Conservation (phyloP, 176 grass and related monocot genomes). For the Musa acuminata region DNA sequence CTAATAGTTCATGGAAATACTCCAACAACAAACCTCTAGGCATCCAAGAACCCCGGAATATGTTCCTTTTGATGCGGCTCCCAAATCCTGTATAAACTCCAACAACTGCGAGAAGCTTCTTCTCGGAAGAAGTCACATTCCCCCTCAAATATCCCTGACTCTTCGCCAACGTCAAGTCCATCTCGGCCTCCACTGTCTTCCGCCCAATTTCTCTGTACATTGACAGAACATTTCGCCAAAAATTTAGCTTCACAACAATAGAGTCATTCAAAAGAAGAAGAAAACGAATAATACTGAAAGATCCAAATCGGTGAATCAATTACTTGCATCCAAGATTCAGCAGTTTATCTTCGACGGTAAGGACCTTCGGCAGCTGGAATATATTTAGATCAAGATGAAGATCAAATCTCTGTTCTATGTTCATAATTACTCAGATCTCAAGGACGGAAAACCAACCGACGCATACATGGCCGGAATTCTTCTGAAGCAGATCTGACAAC, state of each 20-base stretch:
- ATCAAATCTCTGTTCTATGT: neutral
- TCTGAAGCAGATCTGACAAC: conserved; percentile 70
- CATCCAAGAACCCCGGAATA: conserved; percentile 91
- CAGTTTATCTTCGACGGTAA: conserved; percentile 88
- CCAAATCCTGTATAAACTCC: conserved; percentile 97
- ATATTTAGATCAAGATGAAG: neutral
- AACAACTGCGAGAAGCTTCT: conserved; percentile 67
- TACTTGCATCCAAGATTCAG: conserved; percentile 87
- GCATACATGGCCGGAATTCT: conserved; percentile 63
- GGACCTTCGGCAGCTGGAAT: conserved; percentile 63
- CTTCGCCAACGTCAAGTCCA: conserved; percentile 80
- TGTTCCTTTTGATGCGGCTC: conserved; percentile 69
- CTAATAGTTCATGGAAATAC: neutral
- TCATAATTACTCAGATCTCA: neutral
- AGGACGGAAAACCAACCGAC: conserved; percentile 16
- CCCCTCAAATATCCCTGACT: conserved; percentile 74
- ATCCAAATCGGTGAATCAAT: conserved; percentile 5
- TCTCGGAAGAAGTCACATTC: conserved; percentile 40
- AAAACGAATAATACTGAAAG: neutral
- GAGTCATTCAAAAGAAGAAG: neutral
- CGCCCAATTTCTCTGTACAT: conserved; percentile 55
- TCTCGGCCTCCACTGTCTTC: conserved; percentile 82
- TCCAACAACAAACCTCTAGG: conserved; percentile 50
- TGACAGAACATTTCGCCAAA: neutral
- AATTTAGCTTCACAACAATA: neutral